Evolutionary conservation across 2,329 filamentous ascomycete species (phyloP).

Genomic region (Moelleriella libera): DNA sequence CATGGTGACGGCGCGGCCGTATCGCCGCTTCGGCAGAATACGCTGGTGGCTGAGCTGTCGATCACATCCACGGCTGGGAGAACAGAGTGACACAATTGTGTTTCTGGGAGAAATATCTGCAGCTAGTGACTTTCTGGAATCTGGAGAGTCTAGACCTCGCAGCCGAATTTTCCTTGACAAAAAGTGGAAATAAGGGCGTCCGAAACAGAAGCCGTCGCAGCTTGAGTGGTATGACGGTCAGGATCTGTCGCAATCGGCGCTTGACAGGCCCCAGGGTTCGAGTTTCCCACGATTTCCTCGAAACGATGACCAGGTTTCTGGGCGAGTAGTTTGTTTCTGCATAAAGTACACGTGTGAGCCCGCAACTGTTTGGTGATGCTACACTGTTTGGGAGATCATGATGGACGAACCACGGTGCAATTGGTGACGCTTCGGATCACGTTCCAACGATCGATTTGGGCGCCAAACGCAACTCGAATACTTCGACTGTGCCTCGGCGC

Average conservation of each 20-base stretch:
- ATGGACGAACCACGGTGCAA: neutral
- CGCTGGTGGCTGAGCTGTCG: neutral
- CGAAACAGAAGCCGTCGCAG: neutral
- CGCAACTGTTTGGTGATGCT: neutral
- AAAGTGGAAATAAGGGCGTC: neutral
- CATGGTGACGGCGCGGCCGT: constrained; percentile 2
- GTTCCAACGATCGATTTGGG: no score
- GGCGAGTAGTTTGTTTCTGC: neutral
- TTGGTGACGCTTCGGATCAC: neutral
- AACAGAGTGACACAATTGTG: neutral
- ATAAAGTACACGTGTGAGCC: neutral
- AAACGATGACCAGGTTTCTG: neutral
- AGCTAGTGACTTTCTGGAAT: neutral
- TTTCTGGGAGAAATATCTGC: neutral
- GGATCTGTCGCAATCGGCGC: neutral
- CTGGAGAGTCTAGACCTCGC: neutral
- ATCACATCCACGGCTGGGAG: neutral
- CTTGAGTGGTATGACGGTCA: neutral
- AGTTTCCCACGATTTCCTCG: neutral
- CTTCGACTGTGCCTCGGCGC: no score
- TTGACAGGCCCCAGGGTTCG: neutral
- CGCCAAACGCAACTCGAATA: no score
- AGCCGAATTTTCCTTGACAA: neutral
- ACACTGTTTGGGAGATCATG: neutral
- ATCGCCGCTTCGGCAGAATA: neutral